phyloP scores from a whole-genome alignment of 805 yeast genomes.

The Barnettozyma wickerhamii region DNA sequence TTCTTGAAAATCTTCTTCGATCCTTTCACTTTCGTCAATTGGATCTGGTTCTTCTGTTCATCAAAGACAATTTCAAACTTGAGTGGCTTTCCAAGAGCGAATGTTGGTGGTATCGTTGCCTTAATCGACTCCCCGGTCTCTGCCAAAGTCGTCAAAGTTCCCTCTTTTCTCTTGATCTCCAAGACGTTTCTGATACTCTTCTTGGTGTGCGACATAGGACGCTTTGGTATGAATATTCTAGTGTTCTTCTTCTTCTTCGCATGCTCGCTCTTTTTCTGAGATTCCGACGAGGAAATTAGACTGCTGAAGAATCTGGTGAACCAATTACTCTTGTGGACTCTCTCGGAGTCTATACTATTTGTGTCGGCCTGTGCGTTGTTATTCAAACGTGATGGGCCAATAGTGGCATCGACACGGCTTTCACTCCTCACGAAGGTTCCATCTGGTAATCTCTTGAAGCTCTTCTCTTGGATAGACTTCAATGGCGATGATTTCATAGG shows the following conservation, averaged over 20 bases:
- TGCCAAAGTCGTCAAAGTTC: constrained; percentile 42
- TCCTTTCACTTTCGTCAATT: constrained; percentile 41
- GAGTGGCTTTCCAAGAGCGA: constrained; percentile 41
- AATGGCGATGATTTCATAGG: constrained; percentile 19
- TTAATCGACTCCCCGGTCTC: constrained; percentile 40
- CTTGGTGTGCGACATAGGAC: constrained; percentile 19
- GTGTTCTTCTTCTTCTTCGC: constrained; percentile 7
- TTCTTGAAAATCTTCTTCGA: constrained; percentile 41
- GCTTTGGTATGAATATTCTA: constrained; percentile 14
- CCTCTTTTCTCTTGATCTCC: constrained; percentile 44
- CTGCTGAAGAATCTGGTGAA: constrained; percentile 35
- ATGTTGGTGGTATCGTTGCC: constrained; percentile 45
- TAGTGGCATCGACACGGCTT: constrained; percentile 22
- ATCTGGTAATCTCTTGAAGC: constrained; percentile 13
- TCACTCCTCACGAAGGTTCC: constrained; percentile 16
- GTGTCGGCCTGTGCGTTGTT: constrained; percentile 13
- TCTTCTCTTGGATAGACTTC: constrained; percentile 21
- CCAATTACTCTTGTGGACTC: constrained; percentile 29
- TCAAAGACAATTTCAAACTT: constrained; percentile 41
- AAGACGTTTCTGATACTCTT: constrained; percentile 34
- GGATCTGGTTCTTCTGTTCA: constrained; percentile 35
- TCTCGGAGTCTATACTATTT: constrained; percentile 14
- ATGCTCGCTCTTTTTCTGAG: constrained; percentile 10
- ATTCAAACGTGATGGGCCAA: not conserved
- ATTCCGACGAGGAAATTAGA: constrained; percentile 17